Conservation (phyloP, 192 early-diverging fungal genomes). For the Pecoramyces ruminantium region DNA sequence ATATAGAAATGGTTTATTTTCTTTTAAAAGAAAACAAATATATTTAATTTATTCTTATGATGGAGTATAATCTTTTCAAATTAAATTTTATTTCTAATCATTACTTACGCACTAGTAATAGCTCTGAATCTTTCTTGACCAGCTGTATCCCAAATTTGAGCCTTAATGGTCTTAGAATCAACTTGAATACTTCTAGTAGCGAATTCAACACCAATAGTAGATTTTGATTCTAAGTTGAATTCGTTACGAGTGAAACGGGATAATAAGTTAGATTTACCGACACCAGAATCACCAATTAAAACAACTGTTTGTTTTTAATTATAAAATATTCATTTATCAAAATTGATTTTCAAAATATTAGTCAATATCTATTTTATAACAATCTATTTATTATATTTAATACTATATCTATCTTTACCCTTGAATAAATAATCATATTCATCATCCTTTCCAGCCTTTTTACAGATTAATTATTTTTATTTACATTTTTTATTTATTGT, state of each 20-base stretch:
- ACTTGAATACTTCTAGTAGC: slow-evolving; percentile 91
- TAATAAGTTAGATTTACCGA: slow-evolving; percentile 96
- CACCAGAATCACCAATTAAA: slow-evolving; percentile 86
- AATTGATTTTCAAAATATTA: too few relatives aligned
- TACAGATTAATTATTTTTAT: too few relatives aligned
- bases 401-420: slow-evolving; percentile 14
- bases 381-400: not conserved
- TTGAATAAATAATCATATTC: slow-evolving; percentile 85
- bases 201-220: slow-evolving; percentile 98
- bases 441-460: slow-evolving; percentile 25
- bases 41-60: too few relatives aligned
- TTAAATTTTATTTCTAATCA: too few relatives aligned
- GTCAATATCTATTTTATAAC: too few relatives aligned
- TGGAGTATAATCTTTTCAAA: not conserved
- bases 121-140: slow-evolving; percentile 45
- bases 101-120: slow-evolving; percentile 34
- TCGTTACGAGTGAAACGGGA: slow-evolving; percentile 94
- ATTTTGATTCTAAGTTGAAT: slow-evolving; percentile 96
- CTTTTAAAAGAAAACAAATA: too few relatives aligned
- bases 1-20: too few relatives aligned
- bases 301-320: slow-evolving; percentile 32
- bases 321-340: not conserved
- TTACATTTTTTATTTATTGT: too few relatives aligned
- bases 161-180: slow-evolving; percentile 93
- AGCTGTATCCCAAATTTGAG: slow-evolving; percentile 99